Evolutionary conservation across 257 asterid species (phyloP).

Genomic region (Solanum paucissectum): DNA sequence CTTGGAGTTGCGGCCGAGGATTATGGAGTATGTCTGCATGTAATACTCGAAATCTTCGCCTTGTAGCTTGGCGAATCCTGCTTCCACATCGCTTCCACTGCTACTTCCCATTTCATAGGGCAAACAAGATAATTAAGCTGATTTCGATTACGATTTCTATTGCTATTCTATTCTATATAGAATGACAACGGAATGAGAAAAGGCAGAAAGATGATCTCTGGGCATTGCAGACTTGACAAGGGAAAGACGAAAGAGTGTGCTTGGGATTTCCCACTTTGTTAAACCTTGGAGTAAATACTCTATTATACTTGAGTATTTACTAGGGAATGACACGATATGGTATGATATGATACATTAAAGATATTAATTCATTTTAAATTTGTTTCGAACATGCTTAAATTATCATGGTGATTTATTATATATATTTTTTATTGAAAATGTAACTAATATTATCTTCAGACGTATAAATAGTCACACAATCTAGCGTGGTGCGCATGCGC

Average conservation of each 20-base stretch:
- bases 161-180: neutral
- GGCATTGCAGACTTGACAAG: neutral
- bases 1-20: slow-evolving; percentile 93
- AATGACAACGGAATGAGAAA: neutral
- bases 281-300: neutral
- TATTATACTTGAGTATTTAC: no score
- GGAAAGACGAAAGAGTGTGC: neutral
- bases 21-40: slow-evolving; percentile 94
- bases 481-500: neutral
- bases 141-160: neutral
- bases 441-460: neutral
- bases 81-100: slow-evolving; percentile 82
- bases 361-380: no score
- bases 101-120: slow-evolving; percentile 46
- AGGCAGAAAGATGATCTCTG: neutral
- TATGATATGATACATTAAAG: neutral
- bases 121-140: neutral
- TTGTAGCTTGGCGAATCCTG: slow-evolving; percentile 97
- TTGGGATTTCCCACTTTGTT: neutral
- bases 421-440: neutral
- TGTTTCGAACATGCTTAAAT: neutral
- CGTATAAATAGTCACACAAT: neutral
- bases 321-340: neutral
- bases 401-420: neutral
- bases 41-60: slow-evolving; percentile 97